phyloP scores from a whole-genome alignment of 768 basidiomycete species.

The Boletellus ananiceps region DNA sequence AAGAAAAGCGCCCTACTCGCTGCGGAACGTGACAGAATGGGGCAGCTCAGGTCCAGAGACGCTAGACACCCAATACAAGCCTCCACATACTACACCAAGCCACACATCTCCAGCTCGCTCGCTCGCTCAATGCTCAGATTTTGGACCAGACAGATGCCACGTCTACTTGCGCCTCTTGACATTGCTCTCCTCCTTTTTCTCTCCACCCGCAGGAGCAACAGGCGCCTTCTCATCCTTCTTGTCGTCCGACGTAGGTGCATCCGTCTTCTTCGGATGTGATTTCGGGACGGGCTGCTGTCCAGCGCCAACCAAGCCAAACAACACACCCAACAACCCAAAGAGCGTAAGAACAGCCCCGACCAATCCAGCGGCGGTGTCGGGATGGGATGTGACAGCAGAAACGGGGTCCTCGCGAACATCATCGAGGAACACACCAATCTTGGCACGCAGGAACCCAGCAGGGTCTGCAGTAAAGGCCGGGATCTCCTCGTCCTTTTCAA shows the following conservation, averaged over 20 bases:
- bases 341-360: slow-evolving; percentile 70
- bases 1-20: slow-evolving; percentile 1
- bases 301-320: slow-evolving; percentile 75
- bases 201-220: slow-evolving; percentile 67
- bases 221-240: slow-evolving; percentile 63
- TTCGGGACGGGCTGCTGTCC: slow-evolving; percentile 66
- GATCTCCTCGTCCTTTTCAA: slow-evolving; percentile 40
- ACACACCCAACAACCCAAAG: slow-evolving; percentile 77
- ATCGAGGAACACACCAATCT: slow-evolving; percentile 77
- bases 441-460: slow-evolving; percentile 71
- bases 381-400: slow-evolving; percentile 80
- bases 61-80: not conserved
- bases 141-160: not conserved
- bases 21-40: slow-evolving; percentile 4
- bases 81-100: slow-evolving; percentile 10
- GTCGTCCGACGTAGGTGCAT: slow-evolving; percentile 57
- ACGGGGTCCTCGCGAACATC: slow-evolving; percentile 71
- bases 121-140: slow-evolving; percentile 6
- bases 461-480: slow-evolving; percentile 68
- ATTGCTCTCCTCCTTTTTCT: slow-evolving; percentile 63
- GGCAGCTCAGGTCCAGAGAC: not conserved
- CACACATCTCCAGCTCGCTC: not conserved
- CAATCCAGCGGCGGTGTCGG: slow-evolving; percentile 81
- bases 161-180: slow-evolving; percentile 73
- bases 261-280: slow-evolving; percentile 72